Base-by-base conservation (phyloP, 2,329 filamentous ascomycete species). In the Fusarium camptoceras region DNA sequence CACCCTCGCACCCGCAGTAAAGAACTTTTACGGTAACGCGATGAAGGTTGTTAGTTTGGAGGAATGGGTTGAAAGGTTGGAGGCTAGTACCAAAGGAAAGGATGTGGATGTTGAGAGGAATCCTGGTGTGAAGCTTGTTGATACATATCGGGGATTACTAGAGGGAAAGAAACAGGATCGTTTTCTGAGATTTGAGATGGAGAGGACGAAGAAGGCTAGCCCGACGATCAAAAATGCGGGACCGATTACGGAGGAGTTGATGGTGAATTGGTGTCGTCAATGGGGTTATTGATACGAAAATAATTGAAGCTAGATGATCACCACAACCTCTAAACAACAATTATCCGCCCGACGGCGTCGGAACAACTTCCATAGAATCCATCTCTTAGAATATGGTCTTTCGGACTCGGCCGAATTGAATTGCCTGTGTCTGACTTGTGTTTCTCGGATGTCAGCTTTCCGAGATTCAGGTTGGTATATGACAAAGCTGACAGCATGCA, bases 231-330 rank as follows among this genome's bases (percentile, higher is more conserved):
- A 22, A 2, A 27, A 59, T 3, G 59, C 46, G n/a, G 51, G 44
- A 1, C 39, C 59, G 6, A 14, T 64, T 3, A 50, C 59, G 0
- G 25, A 31, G 0, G 39, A 22, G 8, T 9, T 64, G 2, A 50
- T 64, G 15, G 31, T 2, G 0, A 64, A 64, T 15, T 64, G 61
- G 61, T 64, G 61, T 46, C 59, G 51, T 6, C 61, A 64, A 20
- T 64, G 61, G 61, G 16, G 10, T 0, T 57, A 28, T 8, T 56
- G 25, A 48, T 39, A 16, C 48, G 44, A 47, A 28, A 9, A 47
- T 18, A 18, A 43, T 7, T 14, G 28, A 30, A 30, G 28, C 12
- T 30, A 30, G 37, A 7, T 39, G n/a, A 28, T 8, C n/a, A 20
- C 6, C 22, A 22, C 2, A 43, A 14, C 41, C 20, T 16, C 20